Evolutionary conservation across 1,284 basidiomycete genomes (phyloP).

Genomic region (Schizophyllum amplum): DNA sequence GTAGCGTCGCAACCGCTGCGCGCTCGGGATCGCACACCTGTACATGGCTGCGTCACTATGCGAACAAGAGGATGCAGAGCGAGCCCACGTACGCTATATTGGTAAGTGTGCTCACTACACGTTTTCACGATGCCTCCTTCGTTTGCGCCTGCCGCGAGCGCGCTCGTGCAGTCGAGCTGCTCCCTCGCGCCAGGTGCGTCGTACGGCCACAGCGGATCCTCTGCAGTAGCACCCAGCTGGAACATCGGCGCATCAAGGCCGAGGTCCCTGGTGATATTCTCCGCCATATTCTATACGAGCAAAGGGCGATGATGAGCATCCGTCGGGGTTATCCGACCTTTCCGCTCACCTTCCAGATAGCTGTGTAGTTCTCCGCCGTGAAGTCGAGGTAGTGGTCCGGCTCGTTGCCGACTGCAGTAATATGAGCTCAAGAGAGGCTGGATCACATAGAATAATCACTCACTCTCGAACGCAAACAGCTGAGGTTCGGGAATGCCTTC

Average conservation of each 20-base stretch:
- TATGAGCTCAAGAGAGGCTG: conserved; percentile 1
- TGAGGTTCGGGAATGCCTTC: conserved; percentile 27
- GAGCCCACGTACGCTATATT: conserved; percentile 34
- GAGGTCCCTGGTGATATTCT: conserved; percentile 34
- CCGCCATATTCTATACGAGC: conserved; percentile 26
- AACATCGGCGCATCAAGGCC: conserved; percentile 29
- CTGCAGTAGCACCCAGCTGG: conserved; percentile 37
- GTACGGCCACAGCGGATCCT: conserved; percentile 45
- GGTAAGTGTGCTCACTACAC: conserved; percentile 44
- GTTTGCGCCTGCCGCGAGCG: conserved; percentile 36
- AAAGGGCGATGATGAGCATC: no score
- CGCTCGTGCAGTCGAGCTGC: conserved; percentile 37
- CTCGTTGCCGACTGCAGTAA: conserved; percentile 38
- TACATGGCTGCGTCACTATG: no score
- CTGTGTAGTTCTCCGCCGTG: conserved; percentile 33
- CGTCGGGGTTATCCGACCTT: no score
- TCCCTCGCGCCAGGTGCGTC: conserved; percentile 31
- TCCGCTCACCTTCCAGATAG: conserved; percentile 34
- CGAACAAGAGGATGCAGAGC: no score
- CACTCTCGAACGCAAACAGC: conserved; percentile 37
- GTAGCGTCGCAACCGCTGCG: conserved; percentile 35
- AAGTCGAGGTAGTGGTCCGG: conserved; percentile 38
- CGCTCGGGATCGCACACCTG: conserved; percentile 39
- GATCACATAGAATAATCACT: conserved; percentile 8
- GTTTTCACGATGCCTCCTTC: conserved; percentile 28